These are phyloP conservation scores for Colletotrichum nymphaeae DNA, from an alignment of 2,329 filamentous ascomycete genomes.

Conservation along the genomic window DNA sequence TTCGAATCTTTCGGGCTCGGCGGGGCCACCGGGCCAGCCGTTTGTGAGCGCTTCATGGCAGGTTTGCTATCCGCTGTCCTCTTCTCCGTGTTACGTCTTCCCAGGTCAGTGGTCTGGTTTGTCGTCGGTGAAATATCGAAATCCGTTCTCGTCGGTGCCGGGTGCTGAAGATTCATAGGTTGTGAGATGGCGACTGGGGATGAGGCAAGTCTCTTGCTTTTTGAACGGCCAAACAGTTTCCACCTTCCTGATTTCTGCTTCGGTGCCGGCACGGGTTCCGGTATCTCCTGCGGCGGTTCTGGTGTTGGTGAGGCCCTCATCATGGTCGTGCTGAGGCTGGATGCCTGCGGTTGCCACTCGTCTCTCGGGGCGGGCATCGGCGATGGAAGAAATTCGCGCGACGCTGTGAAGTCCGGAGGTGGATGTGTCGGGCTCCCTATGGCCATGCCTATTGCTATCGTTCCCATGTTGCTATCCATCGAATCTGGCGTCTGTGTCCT, in stretches of 20 bases:
- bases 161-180: conserved; percentile 29
- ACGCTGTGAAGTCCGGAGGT: conserved; percentile 41
- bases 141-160: conserved; percentile 9
- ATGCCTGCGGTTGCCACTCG: conserved; percentile 44
- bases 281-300: conserved; percentile 22
- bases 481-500: conserved; percentile 58
- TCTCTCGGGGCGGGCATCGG: conserved; percentile 19
- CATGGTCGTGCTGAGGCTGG: conserved; percentile 26
- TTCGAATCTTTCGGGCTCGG: conserved; percentile 34
- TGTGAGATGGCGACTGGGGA: conserved; percentile 31
- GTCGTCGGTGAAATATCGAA: background rate
- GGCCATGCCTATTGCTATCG: conserved; percentile 76
- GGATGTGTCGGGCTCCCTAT: conserved; percentile 74
- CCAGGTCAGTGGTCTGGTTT: conserved; percentile 33
- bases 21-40: conserved; percentile 45
- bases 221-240: conserved; percentile 65
- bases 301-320: conserved; percentile 26
- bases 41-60: conserved; percentile 55
- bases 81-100: conserved; percentile 52
- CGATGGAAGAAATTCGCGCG: background rate
- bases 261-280: conserved; percentile 35
- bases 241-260: conserved; percentile 67
- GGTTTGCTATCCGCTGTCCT: conserved; percentile 55
- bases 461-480: conserved; percentile 49
- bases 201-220: conserved; percentile 44